Base-by-base conservation (phyloP, 2,329 filamentous ascomycete genomes). In the Byssochlamys sp. region DNA sequence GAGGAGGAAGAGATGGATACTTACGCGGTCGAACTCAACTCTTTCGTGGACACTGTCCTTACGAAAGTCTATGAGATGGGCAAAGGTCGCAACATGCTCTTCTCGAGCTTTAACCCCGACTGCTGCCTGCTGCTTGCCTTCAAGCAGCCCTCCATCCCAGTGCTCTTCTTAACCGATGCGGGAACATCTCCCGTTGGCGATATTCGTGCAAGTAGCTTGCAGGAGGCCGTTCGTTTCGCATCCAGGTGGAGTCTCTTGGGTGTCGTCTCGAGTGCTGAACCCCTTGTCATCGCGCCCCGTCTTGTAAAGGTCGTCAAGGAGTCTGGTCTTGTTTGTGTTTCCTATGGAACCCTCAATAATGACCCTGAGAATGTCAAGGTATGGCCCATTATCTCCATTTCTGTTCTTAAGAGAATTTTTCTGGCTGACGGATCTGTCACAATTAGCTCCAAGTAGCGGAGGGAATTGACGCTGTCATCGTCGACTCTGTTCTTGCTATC, bases 1-100 rank as follows among this genome's bases (percentile, higher is more conserved):
- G 90, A 96, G 72, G 89, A 95, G 71, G 89, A 96, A 63, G 90
- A 95, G 65, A 96, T 97, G 91, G 92, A 96, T 71, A 89, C 89
- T 2, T 96, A 96, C 69, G 91, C 90, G 0, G 89, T 97, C 52
- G 94, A 99, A 75, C 82, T 97, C 65, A 97, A 97, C 75, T 90
- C 88, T 1, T 99, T 97, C 72, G 92, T 95, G 69, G 94, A 99
- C 72, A 96, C 90, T 0, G 89, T 99, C 2, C 80, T 99, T 7
- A 81, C 81, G 51, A 94, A 90, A 73, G 92, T 96, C 4, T 99
- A 97, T 69, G 90, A 96, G 64, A 76, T 91, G 56, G 87, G 87
- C 27, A 83, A 84, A 59, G 83, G 86, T 58, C 83, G 94, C n/a
- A 91, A 96, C 75, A 88, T 99, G 72, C 90, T 99, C 63, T 97